Percentiles rank a stretch among this genome's conserved stretches.
Conservation (phyloP, 2,329 filamentous ascomycete species). For the Colletotrichum musicola region DNA sequence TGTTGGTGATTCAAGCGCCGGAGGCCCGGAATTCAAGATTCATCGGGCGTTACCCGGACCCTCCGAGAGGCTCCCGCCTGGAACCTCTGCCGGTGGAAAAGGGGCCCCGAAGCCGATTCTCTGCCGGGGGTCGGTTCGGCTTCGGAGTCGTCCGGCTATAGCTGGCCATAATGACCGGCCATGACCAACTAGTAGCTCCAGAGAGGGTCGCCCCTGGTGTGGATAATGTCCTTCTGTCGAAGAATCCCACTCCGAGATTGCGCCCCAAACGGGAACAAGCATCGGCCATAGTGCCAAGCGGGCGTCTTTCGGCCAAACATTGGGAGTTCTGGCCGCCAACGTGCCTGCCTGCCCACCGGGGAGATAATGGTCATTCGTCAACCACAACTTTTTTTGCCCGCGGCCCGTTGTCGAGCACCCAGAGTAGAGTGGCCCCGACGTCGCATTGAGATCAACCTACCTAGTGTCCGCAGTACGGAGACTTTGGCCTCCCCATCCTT, state of each 20-base stretch:
- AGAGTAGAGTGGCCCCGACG: background rate
- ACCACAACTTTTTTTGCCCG: background rate
- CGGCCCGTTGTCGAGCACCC: background rate
- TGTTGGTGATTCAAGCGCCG: background rate
- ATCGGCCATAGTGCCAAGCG: constrained; percentile 9
- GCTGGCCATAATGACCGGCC: constrained; percentile 13
- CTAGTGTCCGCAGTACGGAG: background rate
- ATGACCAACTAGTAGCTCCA: background rate
- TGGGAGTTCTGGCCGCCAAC: constrained; percentile 3
- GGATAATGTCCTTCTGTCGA: constrained; percentile 16
- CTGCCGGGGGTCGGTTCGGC: background rate
- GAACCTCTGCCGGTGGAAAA: background rate
- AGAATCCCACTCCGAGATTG: constrained; percentile 31
- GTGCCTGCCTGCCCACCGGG: background rate
- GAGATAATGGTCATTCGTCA: too few species aligned
- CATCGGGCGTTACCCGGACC: constrained; percentile 12
- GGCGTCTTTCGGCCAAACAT: constrained; percentile 5
- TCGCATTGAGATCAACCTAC: constrained; percentile 8
- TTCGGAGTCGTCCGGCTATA: constrained; percentile 9
- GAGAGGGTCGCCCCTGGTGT: constrained; percentile 1
- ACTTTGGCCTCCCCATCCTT: background rate
- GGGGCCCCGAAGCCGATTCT: background rate
- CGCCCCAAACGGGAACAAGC: constrained; percentile 20
- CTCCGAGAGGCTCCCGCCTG: constrained; percentile 17
- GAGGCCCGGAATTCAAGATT: constrained; percentile 19